Conservation (phyloP, 495 filamentous ascomycete species). For the Articulospora tetracladia region DNA sequence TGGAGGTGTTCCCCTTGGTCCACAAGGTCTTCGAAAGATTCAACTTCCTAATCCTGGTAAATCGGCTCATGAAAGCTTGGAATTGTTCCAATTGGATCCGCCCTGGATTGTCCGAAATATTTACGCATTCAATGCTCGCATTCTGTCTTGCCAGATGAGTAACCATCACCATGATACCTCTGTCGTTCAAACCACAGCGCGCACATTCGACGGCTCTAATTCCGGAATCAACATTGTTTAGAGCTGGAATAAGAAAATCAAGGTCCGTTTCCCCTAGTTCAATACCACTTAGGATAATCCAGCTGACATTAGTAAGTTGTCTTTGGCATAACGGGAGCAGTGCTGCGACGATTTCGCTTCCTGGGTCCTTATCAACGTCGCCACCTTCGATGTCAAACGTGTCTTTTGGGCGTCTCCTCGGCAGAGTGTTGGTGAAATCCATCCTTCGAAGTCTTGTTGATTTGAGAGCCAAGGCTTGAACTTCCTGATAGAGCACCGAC, state of each 20-base stretch:
- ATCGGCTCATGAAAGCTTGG: constrained; percentile 30
- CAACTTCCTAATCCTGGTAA: constrained; percentile 63
- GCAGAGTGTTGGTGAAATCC: constrained; percentile 59
- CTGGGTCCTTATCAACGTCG: constrained; percentile 53
- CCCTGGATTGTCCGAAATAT: constrained; percentile 73
- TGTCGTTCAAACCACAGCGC: constrained; percentile 66
- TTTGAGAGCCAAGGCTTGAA: constrained; percentile 66
- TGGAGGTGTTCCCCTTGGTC: constrained; percentile 57
- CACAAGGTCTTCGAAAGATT: constrained; percentile 66
- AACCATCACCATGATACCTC: constrained; percentile 51
- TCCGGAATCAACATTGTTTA: constrained; percentile 41
- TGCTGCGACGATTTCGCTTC: constrained; percentile 76
- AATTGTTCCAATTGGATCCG: constrained; percentile 62
- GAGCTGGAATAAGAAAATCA: constrained; percentile 37
- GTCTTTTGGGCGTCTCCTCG: constrained; percentile 37
- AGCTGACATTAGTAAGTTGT: constrained; percentile 73
- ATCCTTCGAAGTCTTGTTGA: constrained; percentile 58
- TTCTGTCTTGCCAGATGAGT: constrained; percentile 61
- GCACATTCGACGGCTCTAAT: constrained; percentile 80
- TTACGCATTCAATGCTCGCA: constrained; percentile 68
- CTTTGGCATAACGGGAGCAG: constrained; percentile 71
- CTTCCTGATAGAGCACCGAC: constrained; percentile 67
- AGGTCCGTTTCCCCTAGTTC: constrained; percentile 78
- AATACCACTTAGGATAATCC: constrained; percentile 79
- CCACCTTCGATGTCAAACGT: constrained; percentile 37